These are phyloP conservation scores for Eremochloa ophiuroides DNA, from an alignment of 176 grass and related monocot species.

Conservation along the genomic window DNA sequence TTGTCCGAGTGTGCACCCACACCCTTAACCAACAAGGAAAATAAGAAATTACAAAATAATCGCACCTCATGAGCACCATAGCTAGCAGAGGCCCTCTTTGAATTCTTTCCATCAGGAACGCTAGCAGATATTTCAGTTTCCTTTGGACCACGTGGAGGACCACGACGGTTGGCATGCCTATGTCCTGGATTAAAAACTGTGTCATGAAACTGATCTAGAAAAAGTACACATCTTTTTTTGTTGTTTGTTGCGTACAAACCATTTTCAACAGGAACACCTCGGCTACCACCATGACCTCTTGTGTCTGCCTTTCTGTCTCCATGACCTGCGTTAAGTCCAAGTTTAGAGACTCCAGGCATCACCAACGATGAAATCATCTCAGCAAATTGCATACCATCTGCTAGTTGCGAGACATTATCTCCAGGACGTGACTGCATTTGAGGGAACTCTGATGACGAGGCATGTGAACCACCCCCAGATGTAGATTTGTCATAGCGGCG, in stretches of 20 bases:
- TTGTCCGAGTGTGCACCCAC: background rate
- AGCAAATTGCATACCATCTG: slow-evolving; percentile 40
- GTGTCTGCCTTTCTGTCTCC: slow-evolving; percentile 73
- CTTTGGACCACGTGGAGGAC: slow-evolving; percentile 57
- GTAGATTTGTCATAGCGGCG: slow-evolving; percentile 63
- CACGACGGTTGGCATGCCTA: slow-evolving; percentile 67
- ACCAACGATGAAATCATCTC: background rate
- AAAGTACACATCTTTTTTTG: slow-evolving; percentile 8
- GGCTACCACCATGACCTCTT: slow-evolving; percentile 54
- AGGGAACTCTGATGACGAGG: slow-evolving; percentile 38
- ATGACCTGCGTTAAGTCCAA: slow-evolving; percentile 40
- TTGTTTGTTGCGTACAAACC: slow-evolving; percentile 53
- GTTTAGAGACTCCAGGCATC: background rate
- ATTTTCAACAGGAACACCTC: slow-evolving; percentile 59
- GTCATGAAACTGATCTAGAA: slow-evolving; percentile 4
- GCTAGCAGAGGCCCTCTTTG: slow-evolving; percentile 56
- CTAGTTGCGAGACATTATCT: slow-evolving; percentile 47
- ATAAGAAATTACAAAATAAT: slow-evolving; percentile 23
- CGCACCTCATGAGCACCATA: slow-evolving; percentile 87
- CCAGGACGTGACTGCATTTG: slow-evolving; percentile 35
- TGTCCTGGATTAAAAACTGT: slow-evolving; percentile 52
- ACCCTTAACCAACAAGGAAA: background rate
- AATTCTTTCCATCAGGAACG: slow-evolving; percentile 70
- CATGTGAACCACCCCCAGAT: slow-evolving; percentile 30
- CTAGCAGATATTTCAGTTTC: slow-evolving; percentile 62